Conservation (phyloP, 352 stramenopile species). For the Phytophthora meadii region DNA sequence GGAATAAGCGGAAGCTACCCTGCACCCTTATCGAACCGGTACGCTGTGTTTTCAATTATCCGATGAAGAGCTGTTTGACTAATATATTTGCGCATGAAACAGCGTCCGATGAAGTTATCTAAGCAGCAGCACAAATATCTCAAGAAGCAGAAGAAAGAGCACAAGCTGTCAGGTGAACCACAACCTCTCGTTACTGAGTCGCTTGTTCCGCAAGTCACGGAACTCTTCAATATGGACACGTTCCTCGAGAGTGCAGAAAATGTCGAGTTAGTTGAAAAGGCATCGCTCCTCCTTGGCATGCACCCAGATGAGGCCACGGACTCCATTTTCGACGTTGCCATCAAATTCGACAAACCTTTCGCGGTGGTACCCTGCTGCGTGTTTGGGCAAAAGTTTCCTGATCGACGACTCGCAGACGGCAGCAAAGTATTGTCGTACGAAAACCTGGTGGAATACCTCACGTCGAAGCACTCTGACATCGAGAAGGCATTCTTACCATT, state of each 20-base stretch:
- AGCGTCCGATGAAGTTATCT: slow-evolving; percentile 79
- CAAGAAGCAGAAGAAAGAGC: slow-evolving; percentile 62
- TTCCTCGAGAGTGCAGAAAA: slow-evolving; percentile 59
- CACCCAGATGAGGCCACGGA: slow-evolving; percentile 96
- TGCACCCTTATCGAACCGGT: slow-evolving; percentile 87
- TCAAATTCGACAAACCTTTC: slow-evolving; percentile 93
- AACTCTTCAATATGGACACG: slow-evolving; percentile 68
- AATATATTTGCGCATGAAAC: slow-evolving; percentile 17
- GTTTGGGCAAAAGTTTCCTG: slow-evolving; percentile 92
- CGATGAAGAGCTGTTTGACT: slow-evolving; percentile 5
- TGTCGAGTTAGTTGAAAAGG: slow-evolving; percentile 64
- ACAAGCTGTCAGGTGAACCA: slow-evolving; percentile 19
- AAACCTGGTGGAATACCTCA: slow-evolving; percentile 81
- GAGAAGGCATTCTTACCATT: slow-evolving; percentile 74
- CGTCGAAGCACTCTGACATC: slow-evolving; percentile 70
- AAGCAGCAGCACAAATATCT: slow-evolving; percentile 77
- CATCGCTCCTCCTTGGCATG: slow-evolving; percentile 92
- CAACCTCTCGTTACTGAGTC: slow-evolving; percentile 26
- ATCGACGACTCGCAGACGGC: slow-evolving; percentile 52
- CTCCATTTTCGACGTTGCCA: slow-evolving; percentile 92
- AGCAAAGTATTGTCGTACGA: slow-evolving; percentile 79
- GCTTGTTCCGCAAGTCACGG: slow-evolving; percentile 70
- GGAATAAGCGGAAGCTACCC: slow-evolving; percentile 77
- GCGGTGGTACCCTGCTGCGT: slow-evolving; percentile 97
- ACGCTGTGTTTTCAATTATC: slow-evolving; percentile 14